phyloP scores from a whole-genome alignment of 2,329 filamentous ascomycete species.

The Pyricularia pennisetigena region DNA sequence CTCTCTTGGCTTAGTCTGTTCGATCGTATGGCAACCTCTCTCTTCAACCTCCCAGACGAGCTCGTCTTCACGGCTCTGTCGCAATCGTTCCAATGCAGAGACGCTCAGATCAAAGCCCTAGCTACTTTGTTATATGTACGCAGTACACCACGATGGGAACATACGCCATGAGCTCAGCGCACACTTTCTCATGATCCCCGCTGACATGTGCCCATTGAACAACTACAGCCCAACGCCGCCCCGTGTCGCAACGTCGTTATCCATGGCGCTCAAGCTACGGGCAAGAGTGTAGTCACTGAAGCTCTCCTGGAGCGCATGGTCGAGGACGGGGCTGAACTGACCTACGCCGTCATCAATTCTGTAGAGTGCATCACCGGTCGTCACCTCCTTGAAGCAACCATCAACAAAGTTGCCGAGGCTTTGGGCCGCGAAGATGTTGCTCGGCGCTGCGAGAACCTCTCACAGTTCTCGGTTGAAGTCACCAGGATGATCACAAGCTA shows the following conservation, averaged over 20 bases:
- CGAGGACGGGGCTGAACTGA: slow-evolving; percentile 31
- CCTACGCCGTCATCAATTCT: slow-evolving; percentile 55
- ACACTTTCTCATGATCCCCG: slow-evolving; percentile 3
- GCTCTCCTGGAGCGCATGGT: slow-evolving; percentile 45
- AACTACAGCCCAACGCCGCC: slow-evolving; percentile 48
- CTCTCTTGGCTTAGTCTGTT: neutral
- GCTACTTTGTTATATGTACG: slow-evolving; percentile 43
- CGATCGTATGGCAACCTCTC: slow-evolving; percentile 4
- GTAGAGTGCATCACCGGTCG: slow-evolving; percentile 69
- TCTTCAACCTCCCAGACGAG: slow-evolving; percentile 45
- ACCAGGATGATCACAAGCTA: slow-evolving; percentile 41
- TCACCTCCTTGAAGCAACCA: slow-evolving; percentile 65
- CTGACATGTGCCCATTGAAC: neutral
- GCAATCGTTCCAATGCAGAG: slow-evolving; percentile 44
- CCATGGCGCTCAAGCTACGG: slow-evolving; percentile 78
- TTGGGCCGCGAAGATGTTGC: slow-evolving; percentile 37
- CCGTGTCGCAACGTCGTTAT: slow-evolving; percentile 66
- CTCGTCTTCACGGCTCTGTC: slow-evolving; percentile 33
- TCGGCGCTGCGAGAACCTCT: slow-evolving; percentile 67
- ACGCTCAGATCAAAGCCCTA: slow-evolving; percentile 48
- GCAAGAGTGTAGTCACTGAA: slow-evolving; percentile 65
- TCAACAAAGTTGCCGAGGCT: slow-evolving; percentile 47
- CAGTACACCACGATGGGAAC: neutral
- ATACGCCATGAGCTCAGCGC: slow-evolving; percentile 6
- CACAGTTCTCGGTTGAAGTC: slow-evolving; percentile 65